Evolutionary conservation across 1,139 yeast species (phyloP), one percentile per base, ranked within the genome.

Genomic region (Hansenula lynferdii): DNA sequence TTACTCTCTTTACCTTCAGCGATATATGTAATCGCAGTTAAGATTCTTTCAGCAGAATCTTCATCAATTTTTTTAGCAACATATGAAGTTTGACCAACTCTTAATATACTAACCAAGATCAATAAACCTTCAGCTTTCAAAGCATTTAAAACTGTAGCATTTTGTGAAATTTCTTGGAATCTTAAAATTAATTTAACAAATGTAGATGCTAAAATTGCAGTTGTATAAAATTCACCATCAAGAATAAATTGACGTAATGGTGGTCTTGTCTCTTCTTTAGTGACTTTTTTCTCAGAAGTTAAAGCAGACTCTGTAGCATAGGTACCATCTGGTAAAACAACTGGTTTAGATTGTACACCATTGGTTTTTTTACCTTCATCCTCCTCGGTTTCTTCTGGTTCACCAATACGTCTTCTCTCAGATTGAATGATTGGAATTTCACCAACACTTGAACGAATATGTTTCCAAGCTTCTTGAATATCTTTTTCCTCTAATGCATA

Each of bases 231-330:
- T 56, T 92, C 96, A 45, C 98, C 97, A 38, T 75, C 80, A 46
- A 90, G 69, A 44, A 94, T 77, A 40, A 89, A 77, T 47, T 80
- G 77, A 58, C 98, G 84, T 50, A 94, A 67, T 38, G 95, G 87
- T 28, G 94, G 89, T 50, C 71, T 75, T 28, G 69, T 62, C n/a
- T 59, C 60, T 7, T 57, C 55, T 36, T 69, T 70, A n/a, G 51
- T 51, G 12, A 39, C 48, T 35, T 36, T 54, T 38, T 46, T 50
- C 21, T 57, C 56, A 12, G 75, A 66, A 6, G 85, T 78, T 43
- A 87, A 71, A 0, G 97, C 97, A 52, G 80, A 82, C 63, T 94
- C 98, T 24, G 97, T 85, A 23, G 98, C 98, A 65, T 94, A 94
- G 1, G 99, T 94, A 51, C 99, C 99, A 65, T 94, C 99, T 17